Evolutionary conservation across 352 stramenopile species (phyloP).

Genomic region (Phytophthora pseudosyringae): DNA sequence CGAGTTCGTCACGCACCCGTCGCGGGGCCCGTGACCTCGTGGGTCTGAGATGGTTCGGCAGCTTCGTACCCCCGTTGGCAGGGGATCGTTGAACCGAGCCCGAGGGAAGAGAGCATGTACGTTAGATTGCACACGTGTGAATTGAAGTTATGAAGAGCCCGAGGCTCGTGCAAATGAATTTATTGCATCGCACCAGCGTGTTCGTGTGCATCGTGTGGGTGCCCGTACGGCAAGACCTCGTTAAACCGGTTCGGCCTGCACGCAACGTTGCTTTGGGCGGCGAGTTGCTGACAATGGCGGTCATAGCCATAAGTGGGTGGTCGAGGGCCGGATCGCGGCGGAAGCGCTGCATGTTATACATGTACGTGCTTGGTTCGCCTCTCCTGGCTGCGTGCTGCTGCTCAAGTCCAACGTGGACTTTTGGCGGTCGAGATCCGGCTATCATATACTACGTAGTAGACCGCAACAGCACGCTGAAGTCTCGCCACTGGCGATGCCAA

Average conservation of each 20-base stretch:
- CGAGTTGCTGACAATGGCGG: no score
- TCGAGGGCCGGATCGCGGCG: no score
- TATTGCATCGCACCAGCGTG: constrained; percentile 12
- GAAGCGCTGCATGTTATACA: no score
- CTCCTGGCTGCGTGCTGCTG: no score
- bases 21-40: constrained; percentile 2
- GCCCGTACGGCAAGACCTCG: no score
- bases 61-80: constrained; percentile 13
- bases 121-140: constrained; percentile 22
- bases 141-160: constrained; percentile 35
- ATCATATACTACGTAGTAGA: no score
- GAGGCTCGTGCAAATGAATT: constrained; percentile 22
- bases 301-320: no score
- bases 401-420: background rate
- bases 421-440: background rate
- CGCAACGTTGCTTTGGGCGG: no score
- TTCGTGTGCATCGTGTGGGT: background rate
- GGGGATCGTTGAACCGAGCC: constrained; percentile 6
- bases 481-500: background rate
- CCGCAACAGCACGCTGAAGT: background rate
- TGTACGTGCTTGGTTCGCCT: no score
- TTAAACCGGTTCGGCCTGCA: no score
- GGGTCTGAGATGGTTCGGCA: constrained; percentile 23
- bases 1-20: constrained; percentile 13
- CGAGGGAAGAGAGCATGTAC: constrained; percentile 18